Base-by-base conservation (phyloP, 805 yeast genomes). In the Scheffersomyces stipitis region DNA sequence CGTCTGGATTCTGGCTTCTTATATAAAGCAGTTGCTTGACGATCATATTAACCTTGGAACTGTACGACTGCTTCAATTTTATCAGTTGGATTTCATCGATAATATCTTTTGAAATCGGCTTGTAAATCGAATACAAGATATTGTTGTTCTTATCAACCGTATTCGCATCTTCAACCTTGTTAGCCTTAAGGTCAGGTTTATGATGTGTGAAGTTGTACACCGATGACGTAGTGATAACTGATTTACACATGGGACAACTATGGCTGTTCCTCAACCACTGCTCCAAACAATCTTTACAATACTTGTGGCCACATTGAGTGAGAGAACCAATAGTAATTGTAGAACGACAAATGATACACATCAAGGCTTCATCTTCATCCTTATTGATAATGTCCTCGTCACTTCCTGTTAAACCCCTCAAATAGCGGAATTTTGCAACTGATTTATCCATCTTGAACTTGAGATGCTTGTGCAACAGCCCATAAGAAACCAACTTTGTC, bases 221-320 rank as follows among this genome's bases (percentile, higher is more conserved):
- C 20, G 86, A 83, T 3, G 67, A 59, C 6, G 52, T 44, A 16
- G 58, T 60, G 13, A 87, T 63, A 1, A 45, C 45, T 2, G 73
- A 62, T 42, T 87, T 86, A 62, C 99, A 93, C 47, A 89, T 69
- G 0, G 99, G 98, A 59, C 99, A 93, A 2, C 66, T 61, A 1
- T 62, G 55, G 27, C 75, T 75, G 12, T 66, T 66, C 15, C 60
- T 62, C 35, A 84, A 54, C 99, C 99, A 93, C 37, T 71, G 80
- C 14, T 64, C 71, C 26, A 93, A 66, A 58, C 99, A 93, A 1
- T 77, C 85, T 39, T 78, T 76, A 56, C 99, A 93, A 54, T 84
- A 93, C 48, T 80, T 81, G 60, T 93, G 99, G 0, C 98, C 98
- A 71, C 99, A 93, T 7, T 80, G 80, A 0, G 96, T 83, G 38